Evolutionary conservation across 2,329 filamentous ascomycete species (phyloP).

Genomic region (Pseudonectria foliicola): DNA sequence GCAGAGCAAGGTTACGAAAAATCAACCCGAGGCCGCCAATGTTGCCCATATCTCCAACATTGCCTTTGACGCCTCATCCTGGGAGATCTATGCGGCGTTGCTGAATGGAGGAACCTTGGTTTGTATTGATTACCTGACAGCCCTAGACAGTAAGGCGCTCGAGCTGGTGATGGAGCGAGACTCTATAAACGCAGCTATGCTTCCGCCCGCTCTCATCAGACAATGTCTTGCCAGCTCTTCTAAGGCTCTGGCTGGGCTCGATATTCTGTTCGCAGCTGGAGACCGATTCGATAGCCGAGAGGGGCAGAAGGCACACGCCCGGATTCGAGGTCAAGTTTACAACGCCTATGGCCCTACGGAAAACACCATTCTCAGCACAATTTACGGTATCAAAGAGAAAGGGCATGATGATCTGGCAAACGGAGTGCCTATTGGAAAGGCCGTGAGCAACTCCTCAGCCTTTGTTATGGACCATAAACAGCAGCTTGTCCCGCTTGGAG

Average conservation of each 20-base stretch:
- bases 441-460: slow-evolving; percentile 16
- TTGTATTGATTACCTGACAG: slow-evolving; percentile 12
- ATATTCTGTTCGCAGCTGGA: slow-evolving; percentile 8
- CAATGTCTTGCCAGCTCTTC: slow-evolving; percentile 5
- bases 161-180: slow-evolving; percentile 3
- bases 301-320: not conserved
- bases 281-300: slow-evolving; percentile 10
- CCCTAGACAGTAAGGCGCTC: slow-evolving; percentile 7
- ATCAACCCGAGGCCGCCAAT: not conserved
- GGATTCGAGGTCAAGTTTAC: slow-evolving; percentile 1
- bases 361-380: slow-evolving; percentile 13
- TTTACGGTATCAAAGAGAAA: slow-evolving; percentile 1
- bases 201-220: slow-evolving; percentile 12
- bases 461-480: slow-evolving; percentile 12
- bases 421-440: slow-evolving; percentile 16
- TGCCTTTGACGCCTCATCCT: slow-evolving; percentile 14
- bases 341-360: slow-evolving; percentile 21
- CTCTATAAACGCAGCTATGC: slow-evolving; percentile 1
- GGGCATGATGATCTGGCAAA: slow-evolving; percentile 5
- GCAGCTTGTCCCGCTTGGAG: slow-evolving; percentile 12
- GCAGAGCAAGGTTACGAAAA: slow-evolving; percentile 2
- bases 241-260: slow-evolving; percentile 1
- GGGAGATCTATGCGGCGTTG: slow-evolving; percentile 13
- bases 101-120: slow-evolving; percentile 15
- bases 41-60: slow-evolving; percentile 13